Percentiles rank a stretch among this genome's conserved stretches.
Evolutionary conservation across 441 rosid species (phyloP).

Genomic region (Omphalea diandra): DNA sequence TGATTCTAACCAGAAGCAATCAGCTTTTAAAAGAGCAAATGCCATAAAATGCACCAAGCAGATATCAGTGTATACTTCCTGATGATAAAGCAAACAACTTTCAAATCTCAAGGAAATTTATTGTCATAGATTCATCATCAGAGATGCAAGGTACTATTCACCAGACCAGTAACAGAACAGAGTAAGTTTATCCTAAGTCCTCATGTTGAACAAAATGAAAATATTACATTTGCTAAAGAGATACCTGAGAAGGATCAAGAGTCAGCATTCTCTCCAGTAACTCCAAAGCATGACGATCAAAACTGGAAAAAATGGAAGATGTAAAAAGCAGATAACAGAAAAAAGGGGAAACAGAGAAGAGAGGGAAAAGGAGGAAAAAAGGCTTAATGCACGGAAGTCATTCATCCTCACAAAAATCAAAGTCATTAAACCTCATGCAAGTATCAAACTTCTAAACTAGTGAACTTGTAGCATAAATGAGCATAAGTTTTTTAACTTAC

Average conservation of each 20-base stretch:
- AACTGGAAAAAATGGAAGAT: slow-evolving; percentile 37
- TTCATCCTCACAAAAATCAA: too few species aligned
- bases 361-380: not conserved
- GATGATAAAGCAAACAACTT: not conserved
- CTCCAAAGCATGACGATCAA: slow-evolving; percentile 94
- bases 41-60: not conserved
- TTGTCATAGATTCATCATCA: not conserved
- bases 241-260: slow-evolving; percentile 95
- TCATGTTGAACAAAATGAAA: not conserved
- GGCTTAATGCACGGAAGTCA: too few species aligned
- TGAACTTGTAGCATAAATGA: not conserved
- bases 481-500: slow-evolving; percentile 45
- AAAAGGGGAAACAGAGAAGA: not conserved
- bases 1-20: not conserved
- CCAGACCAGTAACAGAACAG: not conserved
- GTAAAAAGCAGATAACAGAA: not conserved
- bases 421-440: not conserved
- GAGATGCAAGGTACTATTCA: not conserved
- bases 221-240: not conserved
- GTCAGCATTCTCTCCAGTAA: slow-evolving; percentile 87
- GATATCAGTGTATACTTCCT: not conserved
- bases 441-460: not conserved
- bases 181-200: not conserved
- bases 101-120: not conserved
- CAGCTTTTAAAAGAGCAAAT: not conserved